Percentiles rank a stretch among this genome's conserved stretches.
Conservation (phyloP, 75 land plant species). For the Chamaecyparis obtusa region DNA sequence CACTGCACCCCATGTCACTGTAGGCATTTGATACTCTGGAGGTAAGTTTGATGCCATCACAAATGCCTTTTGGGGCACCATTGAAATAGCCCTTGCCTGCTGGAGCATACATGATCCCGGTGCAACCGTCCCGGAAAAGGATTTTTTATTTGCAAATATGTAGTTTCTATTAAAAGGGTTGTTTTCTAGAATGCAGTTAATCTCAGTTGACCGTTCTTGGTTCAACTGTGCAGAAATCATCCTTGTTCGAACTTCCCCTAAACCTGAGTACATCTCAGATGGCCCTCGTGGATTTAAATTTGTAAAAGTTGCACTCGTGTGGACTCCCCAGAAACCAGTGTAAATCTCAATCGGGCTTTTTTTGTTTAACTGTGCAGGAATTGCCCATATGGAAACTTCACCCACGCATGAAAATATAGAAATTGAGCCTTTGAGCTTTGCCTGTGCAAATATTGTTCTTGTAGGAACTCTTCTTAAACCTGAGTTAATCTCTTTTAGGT, state of each 20-base stretch:
- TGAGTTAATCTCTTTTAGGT: neutral
- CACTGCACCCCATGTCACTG: conserved; percentile 74
- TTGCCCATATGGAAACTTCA: neutral
- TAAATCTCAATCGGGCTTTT: neutral
- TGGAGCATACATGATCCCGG: neutral
- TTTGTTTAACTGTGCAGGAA: neutral
- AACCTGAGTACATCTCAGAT: neutral
- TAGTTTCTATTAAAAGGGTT: neutral
- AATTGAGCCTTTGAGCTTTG: neutral
- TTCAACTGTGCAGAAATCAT: neutral
- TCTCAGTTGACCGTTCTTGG: neutral
- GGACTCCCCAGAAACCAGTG: neutral
- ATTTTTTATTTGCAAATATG: neutral
- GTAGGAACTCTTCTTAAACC: neutral
- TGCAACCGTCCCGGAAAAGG: neutral
- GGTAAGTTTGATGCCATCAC: conserved; percentile 23
- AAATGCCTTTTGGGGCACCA: neutral
- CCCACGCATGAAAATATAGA: neutral
- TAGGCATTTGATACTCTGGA: conserved; percentile 66
- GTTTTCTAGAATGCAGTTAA: neutral
- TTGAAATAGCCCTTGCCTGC: conserved; percentile 9
- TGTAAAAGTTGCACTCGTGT: neutral
- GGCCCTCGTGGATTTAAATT: neutral
- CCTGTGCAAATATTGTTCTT: neutral
- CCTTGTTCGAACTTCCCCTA: neutral